Percentiles rank a stretch among this genome's conserved stretches.
Evolutionary conservation across 2,329 filamentous ascomycete genomes (phyloP).

Genomic region (Dryadomyces quercivorus): DNA sequence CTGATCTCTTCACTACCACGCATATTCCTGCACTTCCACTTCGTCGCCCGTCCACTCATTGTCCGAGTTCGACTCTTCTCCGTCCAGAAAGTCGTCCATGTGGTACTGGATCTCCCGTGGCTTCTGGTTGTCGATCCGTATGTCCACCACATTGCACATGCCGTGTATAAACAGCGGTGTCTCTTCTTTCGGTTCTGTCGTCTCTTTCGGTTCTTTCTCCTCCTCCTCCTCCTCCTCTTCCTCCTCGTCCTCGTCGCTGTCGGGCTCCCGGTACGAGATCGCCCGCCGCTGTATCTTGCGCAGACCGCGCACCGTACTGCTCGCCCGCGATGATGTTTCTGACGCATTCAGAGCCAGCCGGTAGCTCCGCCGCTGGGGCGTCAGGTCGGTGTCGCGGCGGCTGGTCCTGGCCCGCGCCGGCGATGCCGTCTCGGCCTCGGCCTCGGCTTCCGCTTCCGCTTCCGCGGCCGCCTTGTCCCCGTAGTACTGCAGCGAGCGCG

Average conservation of each 20-base stretch:
- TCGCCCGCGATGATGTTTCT: slow-evolving; percentile 16
- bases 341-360: slow-evolving; percentile 20
- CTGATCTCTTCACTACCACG: slow-evolving; percentile 10
- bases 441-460: neutral
- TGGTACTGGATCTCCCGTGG: slow-evolving; percentile 54
- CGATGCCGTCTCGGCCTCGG: neutral
- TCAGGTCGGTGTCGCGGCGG: neutral
- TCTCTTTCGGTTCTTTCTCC: slow-evolving; percentile 4
- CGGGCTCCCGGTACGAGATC: slow-evolving; percentile 30
- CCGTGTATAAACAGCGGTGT: slow-evolving; percentile 42
- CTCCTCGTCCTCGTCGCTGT: slow-evolving; percentile 30
- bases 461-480: neutral
- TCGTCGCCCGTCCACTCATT: slow-evolving; percentile 34
- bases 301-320: slow-evolving; percentile 12
- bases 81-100: slow-evolving; percentile 60
- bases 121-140: slow-evolving; percentile 66
- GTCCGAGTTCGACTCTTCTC: slow-evolving; percentile 40
- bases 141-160: slow-evolving; percentile 56
- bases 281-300: neutral
- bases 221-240: slow-evolving; percentile 7
- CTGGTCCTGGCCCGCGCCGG: neutral
- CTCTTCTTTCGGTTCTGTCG: neutral
- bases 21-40: slow-evolving; percentile 11
- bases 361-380: slow-evolving; percentile 19
- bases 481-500: slow-evolving; percentile 12